Conservation (phyloP, 2,329 filamentous ascomycete species). For the Colletotrichum paranaense region DNA sequence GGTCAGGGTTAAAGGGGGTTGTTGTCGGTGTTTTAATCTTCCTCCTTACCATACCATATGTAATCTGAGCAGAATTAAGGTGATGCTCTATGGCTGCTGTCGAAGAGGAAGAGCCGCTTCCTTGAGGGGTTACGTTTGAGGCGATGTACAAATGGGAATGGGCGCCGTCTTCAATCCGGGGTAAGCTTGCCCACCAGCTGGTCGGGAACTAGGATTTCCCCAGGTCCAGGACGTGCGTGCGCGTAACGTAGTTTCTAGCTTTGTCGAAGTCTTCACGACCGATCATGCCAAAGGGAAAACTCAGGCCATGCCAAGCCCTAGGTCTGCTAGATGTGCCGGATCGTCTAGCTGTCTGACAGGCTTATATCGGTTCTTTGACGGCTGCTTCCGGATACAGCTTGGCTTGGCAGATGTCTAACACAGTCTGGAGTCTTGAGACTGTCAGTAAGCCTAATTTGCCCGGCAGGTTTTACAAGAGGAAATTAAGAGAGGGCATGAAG, state of each 20-base stretch:
- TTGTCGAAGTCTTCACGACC: not conserved
- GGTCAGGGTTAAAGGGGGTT: not conserved
- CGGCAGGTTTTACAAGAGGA: not conserved
- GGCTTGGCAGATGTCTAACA: not conserved
- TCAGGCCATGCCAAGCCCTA: conserved; percentile 4
- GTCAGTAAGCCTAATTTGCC: not conserved
- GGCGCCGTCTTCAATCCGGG: not conserved
- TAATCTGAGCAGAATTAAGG: conserved; percentile 6
- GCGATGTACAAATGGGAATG: not conserved
- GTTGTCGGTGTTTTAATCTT: not conserved
- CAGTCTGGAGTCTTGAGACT: not conserved
- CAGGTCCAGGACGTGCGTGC: not conserved
- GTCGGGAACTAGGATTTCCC: not conserved
- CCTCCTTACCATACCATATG: conserved; percentile 5
- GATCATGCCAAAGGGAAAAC: conserved; percentile 13
- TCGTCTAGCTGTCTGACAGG: not conserved
- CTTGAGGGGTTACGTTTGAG: not conserved
- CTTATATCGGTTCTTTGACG: not conserved
- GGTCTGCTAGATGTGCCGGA: not conserved
- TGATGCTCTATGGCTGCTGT: not conserved
- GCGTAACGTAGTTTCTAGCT: not conserved
- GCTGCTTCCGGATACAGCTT: not conserved
- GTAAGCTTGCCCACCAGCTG: conserved; percentile 2
- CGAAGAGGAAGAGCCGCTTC: not conserved
- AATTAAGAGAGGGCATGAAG: not conserved